These are phyloP conservation scores for Phytophthora melonis DNA, from an alignment of 352 stramenopile species.

Conservation along the genomic window DNA sequence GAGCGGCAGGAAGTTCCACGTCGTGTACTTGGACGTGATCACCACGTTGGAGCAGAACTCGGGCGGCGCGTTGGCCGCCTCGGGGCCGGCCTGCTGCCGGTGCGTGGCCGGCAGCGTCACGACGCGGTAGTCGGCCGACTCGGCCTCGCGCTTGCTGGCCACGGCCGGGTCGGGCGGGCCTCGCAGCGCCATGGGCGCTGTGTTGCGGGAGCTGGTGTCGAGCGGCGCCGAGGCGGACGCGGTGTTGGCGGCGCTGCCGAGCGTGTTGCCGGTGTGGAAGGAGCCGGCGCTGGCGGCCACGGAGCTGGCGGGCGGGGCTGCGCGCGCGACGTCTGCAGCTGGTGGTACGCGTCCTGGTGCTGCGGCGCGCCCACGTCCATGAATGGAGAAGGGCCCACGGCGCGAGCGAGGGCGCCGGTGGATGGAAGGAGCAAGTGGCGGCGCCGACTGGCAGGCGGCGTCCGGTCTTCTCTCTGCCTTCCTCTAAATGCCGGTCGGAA, in stretches of 20 bases:
- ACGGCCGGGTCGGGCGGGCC: conserved; percentile 8
- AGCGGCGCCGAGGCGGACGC: conserved; percentile 3
- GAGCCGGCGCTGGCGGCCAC: conserved; percentile 18
- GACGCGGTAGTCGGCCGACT: conserved; percentile 55
- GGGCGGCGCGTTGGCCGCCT: conserved; percentile 8
- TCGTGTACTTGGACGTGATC: conserved; percentile 93
- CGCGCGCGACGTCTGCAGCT: conserved; percentile 46
- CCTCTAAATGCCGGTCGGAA: too few species aligned
- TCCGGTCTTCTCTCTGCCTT: not conserved
- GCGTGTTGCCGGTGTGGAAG: conserved; percentile 23
- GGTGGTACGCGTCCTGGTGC: conserved; percentile 42
- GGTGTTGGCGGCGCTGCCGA: conserved; percentile 9
- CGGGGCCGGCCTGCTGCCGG: conserved; percentile 11
- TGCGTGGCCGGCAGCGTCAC: conserved; percentile 57
- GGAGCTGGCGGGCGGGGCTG: conserved; percentile 16
- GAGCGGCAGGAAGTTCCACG: conserved; percentile 89
- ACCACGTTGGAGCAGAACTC: conserved; percentile 88
- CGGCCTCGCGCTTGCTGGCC: conserved; percentile 33
- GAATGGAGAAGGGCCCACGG: conserved; percentile 4
- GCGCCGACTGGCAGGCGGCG: not conserved
- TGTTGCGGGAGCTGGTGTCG: conserved; percentile 18
- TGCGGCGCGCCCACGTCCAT: conserved; percentile 39
- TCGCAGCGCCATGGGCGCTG: conserved; percentile 15
- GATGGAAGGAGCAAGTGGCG: not conserved
- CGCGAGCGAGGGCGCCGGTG: not conserved